phyloP scores from a whole-genome alignment of 106 monocot genomes.

The Dactylorhiza incarnata region DNA sequence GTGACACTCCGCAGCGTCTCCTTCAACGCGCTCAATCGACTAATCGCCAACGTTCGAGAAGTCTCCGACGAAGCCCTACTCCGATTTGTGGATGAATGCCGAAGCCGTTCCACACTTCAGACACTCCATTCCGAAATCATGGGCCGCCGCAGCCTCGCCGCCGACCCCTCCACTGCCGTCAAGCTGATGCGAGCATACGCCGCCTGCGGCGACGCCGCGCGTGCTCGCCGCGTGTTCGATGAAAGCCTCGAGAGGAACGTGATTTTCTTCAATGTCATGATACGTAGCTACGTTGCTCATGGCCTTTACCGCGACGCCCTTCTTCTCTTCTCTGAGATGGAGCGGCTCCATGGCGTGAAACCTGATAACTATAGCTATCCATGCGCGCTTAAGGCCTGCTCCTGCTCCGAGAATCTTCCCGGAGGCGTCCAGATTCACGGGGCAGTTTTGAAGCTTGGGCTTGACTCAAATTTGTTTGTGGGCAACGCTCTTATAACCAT shows the following conservation, averaged over 20 bases:
- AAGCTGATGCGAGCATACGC: conserved; percentile 75
- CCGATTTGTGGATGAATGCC: conserved; percentile 38
- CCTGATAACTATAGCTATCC: conserved; percentile 73
- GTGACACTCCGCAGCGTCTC: neutral
- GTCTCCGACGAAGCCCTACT: conserved; percentile 11
- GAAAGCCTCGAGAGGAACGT: conserved; percentile 22
- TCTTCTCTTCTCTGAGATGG: conserved; percentile 37
- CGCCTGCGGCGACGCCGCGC: conserved; percentile 31
- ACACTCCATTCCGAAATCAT: conserved; percentile 32
- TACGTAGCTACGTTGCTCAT: conserved; percentile 59
- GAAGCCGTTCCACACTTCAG: conserved; percentile 19
- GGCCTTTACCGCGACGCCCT: conserved; percentile 39
- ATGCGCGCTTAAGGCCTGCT: conserved; percentile 65
- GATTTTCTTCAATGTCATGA: conserved; percentile 85
- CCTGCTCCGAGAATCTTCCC: conserved; percentile 16
- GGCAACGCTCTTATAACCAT: conserved; percentile 56
- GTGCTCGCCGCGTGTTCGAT: conserved; percentile 65
- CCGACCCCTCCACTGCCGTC: conserved; percentile 36
- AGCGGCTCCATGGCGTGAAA: neutral
- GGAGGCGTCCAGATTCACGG: conserved; percentile 43
- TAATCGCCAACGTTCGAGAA: neutral
- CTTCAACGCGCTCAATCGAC: neutral
- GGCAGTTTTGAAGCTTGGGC: conserved; percentile 33
- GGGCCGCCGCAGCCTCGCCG: conserved; percentile 19
- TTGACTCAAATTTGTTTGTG: conserved; percentile 54